phyloP scores from a whole-genome alignment of 164 flowering plant species.

The Litsea cubeba region DNA sequence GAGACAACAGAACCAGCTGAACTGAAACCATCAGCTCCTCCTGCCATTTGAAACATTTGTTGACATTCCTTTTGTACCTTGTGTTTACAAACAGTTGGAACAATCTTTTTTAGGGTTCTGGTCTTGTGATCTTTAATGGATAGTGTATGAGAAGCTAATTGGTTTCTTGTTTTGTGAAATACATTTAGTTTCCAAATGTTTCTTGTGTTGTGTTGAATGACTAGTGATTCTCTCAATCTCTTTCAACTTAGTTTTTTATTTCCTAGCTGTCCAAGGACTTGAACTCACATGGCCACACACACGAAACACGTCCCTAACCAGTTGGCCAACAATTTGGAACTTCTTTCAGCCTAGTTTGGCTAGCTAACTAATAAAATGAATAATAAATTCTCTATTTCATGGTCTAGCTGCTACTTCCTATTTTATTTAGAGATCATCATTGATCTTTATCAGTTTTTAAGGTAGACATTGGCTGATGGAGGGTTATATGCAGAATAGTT shows the following conservation, averaged over 20 bases:
- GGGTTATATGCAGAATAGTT: background rate
- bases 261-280: background rate
- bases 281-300: no score
- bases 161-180: background rate
- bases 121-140: background rate
- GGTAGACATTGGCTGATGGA: background rate
- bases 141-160: background rate
- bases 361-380: no score
- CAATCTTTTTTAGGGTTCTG: background rate
- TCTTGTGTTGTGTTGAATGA: background rate
- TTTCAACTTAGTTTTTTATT: background rate
- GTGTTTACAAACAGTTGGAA: background rate
- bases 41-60: background rate
- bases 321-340: no score
- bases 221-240: background rate
- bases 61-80: background rate
- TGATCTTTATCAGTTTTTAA: background rate
- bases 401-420: background rate
- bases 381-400: no score
- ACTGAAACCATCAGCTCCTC: background rate
- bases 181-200: background rate
- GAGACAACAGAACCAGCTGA: slow-evolving; percentile 4
- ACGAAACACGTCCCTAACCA: no score
- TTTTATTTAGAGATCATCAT: background rate
- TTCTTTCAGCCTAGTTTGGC: no score